These are phyloP conservation scores for Erysimum pusillum DNA, from an alignment of 441 rosid species.

Conservation along the genomic window DNA sequence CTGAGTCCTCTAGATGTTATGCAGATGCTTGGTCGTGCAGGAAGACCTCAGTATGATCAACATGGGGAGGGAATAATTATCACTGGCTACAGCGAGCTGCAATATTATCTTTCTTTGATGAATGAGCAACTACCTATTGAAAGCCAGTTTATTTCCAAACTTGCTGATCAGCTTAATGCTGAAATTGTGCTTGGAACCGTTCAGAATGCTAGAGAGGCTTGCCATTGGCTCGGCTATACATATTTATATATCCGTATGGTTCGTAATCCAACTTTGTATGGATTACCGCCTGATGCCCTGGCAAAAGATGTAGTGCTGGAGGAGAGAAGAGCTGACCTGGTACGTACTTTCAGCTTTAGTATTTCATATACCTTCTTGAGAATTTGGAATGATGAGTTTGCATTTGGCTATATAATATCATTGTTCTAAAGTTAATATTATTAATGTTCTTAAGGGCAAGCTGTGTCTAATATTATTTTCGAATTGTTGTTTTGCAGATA, in stretches of 20 bases:
- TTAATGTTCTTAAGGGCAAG: not conserved
- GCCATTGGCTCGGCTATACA: conserved; percentile 94
- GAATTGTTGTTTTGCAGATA: conserved; percentile 58
- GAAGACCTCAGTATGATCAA: conserved; percentile 95
- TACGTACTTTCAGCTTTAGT: conserved; percentile 42
- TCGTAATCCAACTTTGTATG: conserved; percentile 87
- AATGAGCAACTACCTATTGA: conserved; percentile 97
- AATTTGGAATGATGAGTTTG: conserved; percentile 16
- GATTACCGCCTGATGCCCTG: conserved; percentile 85
- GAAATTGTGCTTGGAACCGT: conserved; percentile 98
- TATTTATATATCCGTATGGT: conserved; percentile 86
- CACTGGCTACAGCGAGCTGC: conserved; percentile 88
- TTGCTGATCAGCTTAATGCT: conserved; percentile 98
- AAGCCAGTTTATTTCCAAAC: conserved; percentile 89
- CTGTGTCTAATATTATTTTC: conserved; percentile 30
- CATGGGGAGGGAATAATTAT: conserved; percentile 92
- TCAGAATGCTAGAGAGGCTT: conserved; percentile 96
- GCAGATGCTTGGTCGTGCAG: conserved; percentile 99
- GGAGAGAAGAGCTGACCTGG: conserved; percentile 98
- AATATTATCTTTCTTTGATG: conserved; percentile 91
- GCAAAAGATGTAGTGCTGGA: conserved; percentile 73
- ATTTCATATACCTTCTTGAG: conserved; percentile 8
- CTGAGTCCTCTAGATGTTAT: conserved; percentile 93
- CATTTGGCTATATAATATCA: conserved; percentile 21
- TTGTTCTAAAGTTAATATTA: conserved; percentile 2